Evolutionary conservation across 2,329 filamentous ascomycete genomes (phyloP).

Genomic region (Chaetomium strumarium): DNA sequence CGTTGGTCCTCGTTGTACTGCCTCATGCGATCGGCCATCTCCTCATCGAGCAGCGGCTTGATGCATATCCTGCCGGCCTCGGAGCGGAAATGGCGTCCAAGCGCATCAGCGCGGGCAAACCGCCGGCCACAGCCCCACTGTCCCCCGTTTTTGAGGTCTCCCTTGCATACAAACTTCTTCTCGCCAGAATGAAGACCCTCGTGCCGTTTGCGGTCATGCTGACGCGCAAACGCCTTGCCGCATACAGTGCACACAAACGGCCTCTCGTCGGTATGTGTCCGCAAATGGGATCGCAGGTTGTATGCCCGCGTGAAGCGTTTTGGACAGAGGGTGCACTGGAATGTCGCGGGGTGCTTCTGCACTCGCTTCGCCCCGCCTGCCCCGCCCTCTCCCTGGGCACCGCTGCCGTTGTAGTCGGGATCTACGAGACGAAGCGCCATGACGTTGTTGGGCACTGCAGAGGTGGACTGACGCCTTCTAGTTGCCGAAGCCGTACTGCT

Average conservation of each 20-base stretch:
- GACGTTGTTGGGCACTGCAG: constrained; percentile 55
- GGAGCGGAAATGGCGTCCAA: constrained; percentile 90
- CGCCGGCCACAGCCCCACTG: constrained; percentile 90
- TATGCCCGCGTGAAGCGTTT: constrained; percentile 96
- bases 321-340: constrained; percentile 87
- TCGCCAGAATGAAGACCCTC: constrained; percentile 94
- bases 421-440: constrained; percentile 89
- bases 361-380: constrained; percentile 65
- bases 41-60: constrained; percentile 93
- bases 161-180: constrained; percentile 97
- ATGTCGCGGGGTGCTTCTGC: constrained; percentile 96
- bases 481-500: constrained; percentile 35
- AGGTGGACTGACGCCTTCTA: constrained; percentile 57
- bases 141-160: constrained; percentile 73
- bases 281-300: constrained; percentile 88
- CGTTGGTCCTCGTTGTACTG: constrained; percentile 67
- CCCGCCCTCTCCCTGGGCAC: constrained; percentile 46
- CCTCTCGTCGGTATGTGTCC: constrained; percentile 94
- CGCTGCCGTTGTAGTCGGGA: constrained; percentile 68
- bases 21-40: constrained; percentile 75
- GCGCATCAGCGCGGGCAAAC: constrained; percentile 90
- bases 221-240: constrained; percentile 92
- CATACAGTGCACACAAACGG: constrained; percentile 97
- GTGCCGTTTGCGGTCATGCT: constrained; percentile 95
- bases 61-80: constrained; percentile 96